A percentile compares a stretch with the other conserved stretches of the same genome.
phyloP scores from a whole-genome alignment of 257 asterid species.

The Thymus mandschuricus region DNA sequence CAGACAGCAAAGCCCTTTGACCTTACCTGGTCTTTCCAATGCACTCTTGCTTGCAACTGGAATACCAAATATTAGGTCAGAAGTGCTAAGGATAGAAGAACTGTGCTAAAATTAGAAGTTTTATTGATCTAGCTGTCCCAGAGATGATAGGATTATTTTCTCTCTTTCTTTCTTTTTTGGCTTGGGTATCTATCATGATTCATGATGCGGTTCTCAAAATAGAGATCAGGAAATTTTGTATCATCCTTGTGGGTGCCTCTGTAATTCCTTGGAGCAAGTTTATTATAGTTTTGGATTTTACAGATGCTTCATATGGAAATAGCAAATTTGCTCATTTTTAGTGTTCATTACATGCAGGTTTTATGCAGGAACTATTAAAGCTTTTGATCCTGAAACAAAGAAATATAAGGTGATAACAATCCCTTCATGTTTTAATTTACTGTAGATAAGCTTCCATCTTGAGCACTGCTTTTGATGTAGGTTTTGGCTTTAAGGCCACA shows the following conservation, averaged over 20 bases:
- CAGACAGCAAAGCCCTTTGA: not conserved
- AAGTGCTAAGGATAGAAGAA: conserved; percentile 1
- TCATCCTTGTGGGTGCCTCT: not conserved
- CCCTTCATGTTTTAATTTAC: conserved; percentile 13
- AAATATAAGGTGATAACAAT: conserved; percentile 56
- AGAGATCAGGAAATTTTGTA: not conserved
- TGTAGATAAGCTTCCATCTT: conserved; percentile 1
- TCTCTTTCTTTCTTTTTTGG: not conserved
- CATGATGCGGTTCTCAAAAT: not conserved
- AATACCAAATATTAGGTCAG: not conserved
- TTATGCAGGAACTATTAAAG: conserved; percentile 49
- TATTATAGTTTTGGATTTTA: conserved; percentile 10
- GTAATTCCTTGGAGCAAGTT: not conserved
- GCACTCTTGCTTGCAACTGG: not conserved
- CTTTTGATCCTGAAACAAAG: conserved; percentile 51
- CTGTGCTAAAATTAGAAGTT: not conserved
- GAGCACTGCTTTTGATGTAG: conserved; percentile 14
- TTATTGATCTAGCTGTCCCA: not conserved
- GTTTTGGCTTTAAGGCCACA: not conserved
- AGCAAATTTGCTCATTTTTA: conserved; percentile 23
- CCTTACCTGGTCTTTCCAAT: not conserved
- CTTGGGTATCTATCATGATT: not conserved
- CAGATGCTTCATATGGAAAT: conserved; percentile 7
- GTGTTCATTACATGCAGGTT: conserved; percentile 47
- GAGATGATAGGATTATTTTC: not conserved